Base-by-base conservation (phyloP, 768 basidiomycete genomes). In the Suillus spraguei region DNA sequence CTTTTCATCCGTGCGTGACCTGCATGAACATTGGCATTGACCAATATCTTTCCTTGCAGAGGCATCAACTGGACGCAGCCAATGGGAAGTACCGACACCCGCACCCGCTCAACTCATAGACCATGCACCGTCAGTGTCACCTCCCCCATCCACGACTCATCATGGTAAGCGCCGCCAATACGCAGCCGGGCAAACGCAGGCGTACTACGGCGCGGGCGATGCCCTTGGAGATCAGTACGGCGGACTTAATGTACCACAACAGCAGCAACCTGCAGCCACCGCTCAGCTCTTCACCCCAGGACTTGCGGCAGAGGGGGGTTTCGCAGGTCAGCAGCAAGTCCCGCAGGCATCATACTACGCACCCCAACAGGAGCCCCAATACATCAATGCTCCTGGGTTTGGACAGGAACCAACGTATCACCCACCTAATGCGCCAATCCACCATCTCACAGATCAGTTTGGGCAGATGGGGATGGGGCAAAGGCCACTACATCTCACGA, bases 161-260 rank as follows among this genome's bases (percentile, higher is more conserved):
- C 81, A 84, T 66, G 61, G 80, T 60, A 91, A 93, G 77, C 90
- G 94, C 68, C 89, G 96, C 52, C 95, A 97, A 76, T 98, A 98
- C 74, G 96, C 96, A 56, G 88, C 93, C 4, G 95, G 93, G 13
- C 95, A 97, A 77, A 94, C 94, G 1, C 93, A 95, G 71, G 94
- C 85, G 3, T 95, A 95, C 74, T 94, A 94, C 67, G 85, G 87
- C 41, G 72, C 78, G 13, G 81, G 82, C 33, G 78, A 78, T 4
- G 67, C 76, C 41, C 67, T 80, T 47, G 85, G 72, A 13, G 81
- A 86, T 56, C 81, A 85, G 13, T 69, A 73, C 35, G 61, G 76
- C 33, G 74, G 76, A 7, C 60, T 64, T 35, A 81, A 72, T 20
- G 73, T 79, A 13, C 72, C 73, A 14, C 81, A 65, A 62, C 72